A percentile compares a stretch with the other conserved stretches of the same genome.
Conservation (phyloP, 208 protist species). For the Trypanosoma lewisi region DNA sequence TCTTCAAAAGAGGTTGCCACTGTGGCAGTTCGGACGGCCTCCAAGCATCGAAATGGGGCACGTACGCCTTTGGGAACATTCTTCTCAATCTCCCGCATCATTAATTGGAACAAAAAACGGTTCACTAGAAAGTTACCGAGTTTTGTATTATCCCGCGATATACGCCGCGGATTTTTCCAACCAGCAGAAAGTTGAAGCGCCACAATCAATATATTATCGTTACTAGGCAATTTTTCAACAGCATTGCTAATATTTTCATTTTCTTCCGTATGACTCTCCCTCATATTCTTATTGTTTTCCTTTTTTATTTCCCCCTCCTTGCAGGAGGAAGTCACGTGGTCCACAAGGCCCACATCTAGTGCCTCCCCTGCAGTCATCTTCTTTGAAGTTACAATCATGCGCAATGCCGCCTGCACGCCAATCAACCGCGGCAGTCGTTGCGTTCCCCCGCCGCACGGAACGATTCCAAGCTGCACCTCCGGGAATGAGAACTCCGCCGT, state of each 20-base stretch:
- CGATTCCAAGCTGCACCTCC: slow-evolving; percentile 56
- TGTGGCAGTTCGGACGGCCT: slow-evolving; percentile 41
- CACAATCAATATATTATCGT: not conserved
- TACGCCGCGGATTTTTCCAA: slow-evolving; percentile 23
- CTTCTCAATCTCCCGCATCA: slow-evolving; percentile 39
- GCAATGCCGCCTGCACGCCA: slow-evolving; percentile 49
- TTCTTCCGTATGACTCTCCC: slow-evolving; percentile 15
- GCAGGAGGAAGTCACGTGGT: slow-evolving; percentile 33
- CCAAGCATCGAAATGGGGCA: slow-evolving; percentile 41
- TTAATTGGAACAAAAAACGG: slow-evolving; percentile 34
- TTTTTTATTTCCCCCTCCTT: too few species aligned
- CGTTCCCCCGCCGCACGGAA: slow-evolving; percentile 79
- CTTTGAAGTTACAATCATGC: slow-evolving; percentile 30
- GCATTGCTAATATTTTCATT: slow-evolving; percentile 4
- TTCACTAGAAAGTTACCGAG: slow-evolving; percentile 30
- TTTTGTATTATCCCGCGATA: slow-evolving; percentile 22
- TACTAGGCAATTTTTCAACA: slow-evolving; percentile 1
- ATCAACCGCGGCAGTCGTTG: slow-evolving; percentile 67
- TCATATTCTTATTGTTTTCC: too few species aligned
- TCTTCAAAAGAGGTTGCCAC: slow-evolving; percentile 24
- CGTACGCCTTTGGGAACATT: slow-evolving; percentile 38
- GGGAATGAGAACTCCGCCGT: slow-evolving; percentile 55
- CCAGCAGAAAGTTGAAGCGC: slow-evolving; percentile 1
- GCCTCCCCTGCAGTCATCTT: slow-evolving; percentile 52
- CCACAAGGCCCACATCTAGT: slow-evolving; percentile 53